Base-by-base conservation (phyloP, 805 yeast species). In the Saturnispora sanitii region DNA sequence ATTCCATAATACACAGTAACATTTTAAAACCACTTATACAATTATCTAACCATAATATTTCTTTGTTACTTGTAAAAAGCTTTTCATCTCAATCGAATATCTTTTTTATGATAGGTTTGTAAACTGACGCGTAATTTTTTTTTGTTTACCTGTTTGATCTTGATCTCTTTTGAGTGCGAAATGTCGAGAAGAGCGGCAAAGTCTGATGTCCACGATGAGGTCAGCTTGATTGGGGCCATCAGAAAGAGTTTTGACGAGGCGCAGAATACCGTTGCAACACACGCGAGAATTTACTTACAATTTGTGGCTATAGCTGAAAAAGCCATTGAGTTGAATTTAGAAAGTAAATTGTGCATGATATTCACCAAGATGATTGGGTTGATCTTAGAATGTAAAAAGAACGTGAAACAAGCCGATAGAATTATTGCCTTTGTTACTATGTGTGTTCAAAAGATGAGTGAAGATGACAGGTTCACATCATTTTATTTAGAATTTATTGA, bases 211-310 rank as follows among this genome's bases (percentile, higher is more conserved):
- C 4, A 15, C 4, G 42, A 39, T 20, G 35, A 33, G 3, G 46
- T 19, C 4, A 68, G 65, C 42, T 58, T 75, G 21, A 62, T 64
- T 28, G 41, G 45, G 9, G 75, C 82, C 3, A 63, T 80, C 50
- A 77, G 82, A 1, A 77, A 71, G 42, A 76, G 79, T 3, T 87
- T 87, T 53, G 90, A 82, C 53, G 90, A 80, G 42, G 83, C 92
- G 0, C 96, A 87, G 53, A 47, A 61, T 18, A 69, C 84, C 2
- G 67, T 79, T 25, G 79, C 88, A 0, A 80, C 88, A 2, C 96
- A 87, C 57, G 67, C 83, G 35, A 82, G 82, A 53, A 78, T 83
- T 43, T 74, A 79, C 6, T 73, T 77, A 8, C 69, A 82, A 5
- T 54, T 87, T 53, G 72, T 71, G 52, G 69, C 71, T 34, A 62